Percentiles rank a stretch among this genome's conserved stretches.
Evolutionary conservation across 306 rosid genomes (phyloP).

Genomic region (Vicia faba): DNA sequence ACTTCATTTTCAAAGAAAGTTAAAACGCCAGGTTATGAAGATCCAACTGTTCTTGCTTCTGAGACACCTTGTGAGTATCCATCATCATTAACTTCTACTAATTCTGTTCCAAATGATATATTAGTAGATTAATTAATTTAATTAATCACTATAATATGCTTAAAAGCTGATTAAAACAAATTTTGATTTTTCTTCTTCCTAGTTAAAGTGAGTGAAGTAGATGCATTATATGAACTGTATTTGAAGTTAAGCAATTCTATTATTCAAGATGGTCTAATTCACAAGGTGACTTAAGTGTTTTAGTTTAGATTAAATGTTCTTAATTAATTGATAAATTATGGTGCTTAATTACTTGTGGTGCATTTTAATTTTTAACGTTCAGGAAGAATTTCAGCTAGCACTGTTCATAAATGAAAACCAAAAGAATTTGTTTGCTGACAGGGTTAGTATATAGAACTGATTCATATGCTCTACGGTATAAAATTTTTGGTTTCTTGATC

Average conservation of each 20-base stretch:
- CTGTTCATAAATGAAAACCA: constrained; percentile 66
- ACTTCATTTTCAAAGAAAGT: constrained; percentile 47
- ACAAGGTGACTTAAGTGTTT: constrained; percentile 56
- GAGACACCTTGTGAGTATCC: constrained; percentile 87
- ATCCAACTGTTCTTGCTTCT: constrained; percentile 77
- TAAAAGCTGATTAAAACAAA: neutral
- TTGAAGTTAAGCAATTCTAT: constrained; percentile 85
- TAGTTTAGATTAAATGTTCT: constrained; percentile 9
- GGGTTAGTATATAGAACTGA: constrained; percentile 47
- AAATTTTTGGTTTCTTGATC: constrained; percentile 3
- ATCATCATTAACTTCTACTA: constrained; percentile 33
- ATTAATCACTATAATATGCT: neutral
- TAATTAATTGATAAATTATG: neutral
- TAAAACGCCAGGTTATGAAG: constrained; percentile 60
- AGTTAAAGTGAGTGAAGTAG: constrained; percentile 83
- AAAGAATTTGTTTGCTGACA: constrained; percentile 78
- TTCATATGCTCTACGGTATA: constrained; percentile 15
- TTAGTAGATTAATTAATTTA: neutral
- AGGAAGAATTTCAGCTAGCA: constrained; percentile 98
- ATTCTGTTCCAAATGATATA: constrained; percentile 3
- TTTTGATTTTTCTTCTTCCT: constrained; percentile 24
- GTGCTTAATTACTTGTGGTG: constrained; percentile 7
- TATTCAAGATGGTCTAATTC: constrained; percentile 74
- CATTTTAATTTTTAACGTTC: constrained; percentile 20
- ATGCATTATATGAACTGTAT: constrained; percentile 76